These are phyloP conservation scores for Starmerella roubikii DNA, from an alignment of 805 yeast genomes.

Conservation along the genomic window DNA sequence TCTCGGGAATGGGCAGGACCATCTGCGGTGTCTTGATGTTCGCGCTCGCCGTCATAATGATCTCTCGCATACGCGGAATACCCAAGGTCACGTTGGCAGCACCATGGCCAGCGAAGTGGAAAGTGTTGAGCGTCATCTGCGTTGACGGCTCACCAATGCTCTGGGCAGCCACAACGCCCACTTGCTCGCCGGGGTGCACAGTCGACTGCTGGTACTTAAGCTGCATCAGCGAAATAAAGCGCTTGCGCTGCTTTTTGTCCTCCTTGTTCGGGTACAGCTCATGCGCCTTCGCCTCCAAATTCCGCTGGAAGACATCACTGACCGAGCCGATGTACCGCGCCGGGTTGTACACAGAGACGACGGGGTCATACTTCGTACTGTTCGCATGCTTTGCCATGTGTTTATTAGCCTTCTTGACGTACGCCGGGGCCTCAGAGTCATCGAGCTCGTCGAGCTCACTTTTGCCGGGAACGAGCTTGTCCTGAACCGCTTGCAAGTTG, in stretches of 20 bases:
- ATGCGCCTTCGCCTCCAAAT: constrained; percentile 57
- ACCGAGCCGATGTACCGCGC: constrained; percentile 85
- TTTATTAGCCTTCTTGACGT: constrained; percentile 73
- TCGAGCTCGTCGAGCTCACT: constrained; percentile 49
- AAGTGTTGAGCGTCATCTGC: constrained; percentile 93
- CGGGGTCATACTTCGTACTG: constrained; percentile 66
- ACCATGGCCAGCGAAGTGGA: constrained; percentile 99
- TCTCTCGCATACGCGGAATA: constrained; percentile 99
- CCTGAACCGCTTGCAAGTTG: constrained; percentile 73
- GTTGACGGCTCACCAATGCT: constrained; percentile 99
- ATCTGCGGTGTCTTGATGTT: constrained; percentile 96
- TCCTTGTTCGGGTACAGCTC: constrained; percentile 31
- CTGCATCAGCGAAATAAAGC: constrained; percentile 93
- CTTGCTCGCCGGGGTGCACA: constrained; percentile 93
- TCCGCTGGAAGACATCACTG: constrained; percentile 73
- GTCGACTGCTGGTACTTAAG: constrained; percentile 94
- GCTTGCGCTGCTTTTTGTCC: constrained; percentile 47
- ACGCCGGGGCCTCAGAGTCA: constrained; percentile 65
- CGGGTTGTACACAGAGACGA: constrained; percentile 72
- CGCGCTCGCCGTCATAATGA: constrained; percentile 97
- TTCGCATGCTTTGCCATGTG: constrained; percentile 41
- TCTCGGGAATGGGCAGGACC: constrained; percentile 74
- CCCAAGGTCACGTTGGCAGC: constrained; percentile 99
- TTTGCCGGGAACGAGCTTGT: constrained; percentile 74
- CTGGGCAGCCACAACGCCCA: constrained; percentile 96